Conservation (phyloP, 306 rosid species). For the Cicer judaicum region DNA sequence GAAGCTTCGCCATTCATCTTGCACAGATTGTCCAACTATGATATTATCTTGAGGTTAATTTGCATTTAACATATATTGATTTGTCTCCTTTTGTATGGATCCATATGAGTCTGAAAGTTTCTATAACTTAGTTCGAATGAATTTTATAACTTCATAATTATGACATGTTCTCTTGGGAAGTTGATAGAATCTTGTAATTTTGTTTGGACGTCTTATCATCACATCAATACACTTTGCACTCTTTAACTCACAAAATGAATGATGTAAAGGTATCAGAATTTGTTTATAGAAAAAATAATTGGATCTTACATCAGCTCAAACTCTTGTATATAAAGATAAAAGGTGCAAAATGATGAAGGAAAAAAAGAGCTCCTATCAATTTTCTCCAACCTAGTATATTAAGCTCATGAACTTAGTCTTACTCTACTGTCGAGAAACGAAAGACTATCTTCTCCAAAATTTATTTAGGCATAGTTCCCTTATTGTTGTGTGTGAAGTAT, state of each 20-base stretch:
- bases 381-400: conserved; percentile 3
- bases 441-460: conserved; percentile 1
- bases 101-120: neutral
- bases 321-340: conserved; percentile 14
- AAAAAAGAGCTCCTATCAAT: neutral
- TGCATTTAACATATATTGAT: neutral
- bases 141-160: neutral
- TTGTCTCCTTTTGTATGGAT: conserved; percentile 18
- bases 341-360: neutral
- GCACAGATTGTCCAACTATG: conserved; percentile 5
- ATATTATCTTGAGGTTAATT: conserved; percentile 22
- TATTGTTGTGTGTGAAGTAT: neutral
- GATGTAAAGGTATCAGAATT: neutral
- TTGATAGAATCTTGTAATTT: conserved; percentile 24
- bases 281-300: neutral
- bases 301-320: conserved; percentile 13
- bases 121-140: neutral
- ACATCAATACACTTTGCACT: conserved; percentile 17
- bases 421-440: neutral
- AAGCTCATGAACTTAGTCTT: conserved; percentile 4
- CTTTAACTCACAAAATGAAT: conserved; percentile 15
- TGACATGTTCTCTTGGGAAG: conserved; percentile 22
- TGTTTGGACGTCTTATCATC: conserved; percentile 10
- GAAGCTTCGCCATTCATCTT: conserved; percentile 31
- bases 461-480: neutral